A percentile compares a stretch with the other conserved stretches of the same genome.
Conservation (phyloP, 306 rosid genomes). For the Quercus cerris region DNA sequence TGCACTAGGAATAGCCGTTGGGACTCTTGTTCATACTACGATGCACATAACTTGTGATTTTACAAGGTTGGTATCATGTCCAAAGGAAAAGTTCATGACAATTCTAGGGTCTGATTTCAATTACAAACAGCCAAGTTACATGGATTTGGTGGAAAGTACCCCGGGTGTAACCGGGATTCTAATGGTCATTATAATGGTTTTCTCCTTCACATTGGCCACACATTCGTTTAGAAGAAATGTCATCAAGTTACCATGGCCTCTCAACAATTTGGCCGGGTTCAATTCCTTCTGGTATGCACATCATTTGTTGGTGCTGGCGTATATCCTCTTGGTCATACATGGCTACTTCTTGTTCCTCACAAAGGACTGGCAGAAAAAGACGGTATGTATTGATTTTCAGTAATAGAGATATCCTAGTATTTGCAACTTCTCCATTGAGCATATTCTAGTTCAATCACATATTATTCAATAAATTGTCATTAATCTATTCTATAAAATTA, state of each 20-base stretch:
- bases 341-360: constrained; percentile 65
- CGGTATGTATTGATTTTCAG: constrained; percentile 46
- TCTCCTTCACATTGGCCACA: constrained; percentile 70
- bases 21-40: constrained; percentile 46
- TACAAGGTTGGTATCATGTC: constrained; percentile 56
- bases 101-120: constrained; percentile 51
- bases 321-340: constrained; percentile 57
- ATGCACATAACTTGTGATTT: constrained; percentile 74
- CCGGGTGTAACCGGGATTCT: constrained; percentile 64
- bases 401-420: background rate
- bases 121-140: constrained; percentile 47
- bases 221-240: constrained; percentile 62
- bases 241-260: constrained; percentile 48
- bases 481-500: no score
- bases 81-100: constrained; percentile 31
- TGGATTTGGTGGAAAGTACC: constrained; percentile 31
- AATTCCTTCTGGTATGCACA: constrained; percentile 95
- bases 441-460: no score
- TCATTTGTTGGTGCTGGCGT: constrained; percentile 72
- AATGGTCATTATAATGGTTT: constrained; percentile 64
- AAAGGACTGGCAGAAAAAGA: constrained; percentile 53
- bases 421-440: background rate
- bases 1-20: constrained; percentile 53
- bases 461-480: no score
- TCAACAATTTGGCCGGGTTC: constrained; percentile 72